These are phyloP conservation scores for Picochlorum sp. DNA, from an alignment of 139 green algal species.

Conservation along the genomic window DNA sequence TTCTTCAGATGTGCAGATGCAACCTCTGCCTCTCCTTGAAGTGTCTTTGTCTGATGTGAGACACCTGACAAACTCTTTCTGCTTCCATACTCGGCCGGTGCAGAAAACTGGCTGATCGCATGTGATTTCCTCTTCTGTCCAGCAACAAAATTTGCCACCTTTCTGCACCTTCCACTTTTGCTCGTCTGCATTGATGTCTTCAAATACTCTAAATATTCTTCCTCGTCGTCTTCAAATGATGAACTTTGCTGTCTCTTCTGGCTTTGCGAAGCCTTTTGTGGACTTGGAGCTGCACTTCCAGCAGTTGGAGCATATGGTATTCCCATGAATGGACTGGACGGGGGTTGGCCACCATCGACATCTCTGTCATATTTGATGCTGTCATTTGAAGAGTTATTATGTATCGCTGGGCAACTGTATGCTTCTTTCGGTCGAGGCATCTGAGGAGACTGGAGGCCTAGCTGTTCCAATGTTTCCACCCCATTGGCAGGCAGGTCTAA, in stretches of 20 bases:
- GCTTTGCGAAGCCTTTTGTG: constrained; percentile 2
- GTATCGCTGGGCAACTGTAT: background rate
- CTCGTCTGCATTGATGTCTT: constrained; percentile 14
- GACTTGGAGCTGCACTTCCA: constrained; percentile 13
- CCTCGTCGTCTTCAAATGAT: background rate
- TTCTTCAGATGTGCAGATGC: too few relatives aligned
- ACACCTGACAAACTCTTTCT: too few relatives aligned
- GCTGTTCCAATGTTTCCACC: background rate
- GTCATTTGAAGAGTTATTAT: background rate
- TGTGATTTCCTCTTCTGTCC: background rate
- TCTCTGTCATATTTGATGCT: background rate
- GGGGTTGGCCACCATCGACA: background rate
- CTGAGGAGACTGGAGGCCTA: background rate
- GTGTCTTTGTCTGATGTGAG: too few relatives aligned
- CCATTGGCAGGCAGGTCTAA: background rate
- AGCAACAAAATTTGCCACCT: constrained; percentile 11
- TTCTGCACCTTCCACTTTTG: constrained; percentile 26
- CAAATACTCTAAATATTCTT: too few relatives aligned
- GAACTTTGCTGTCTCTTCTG: background rate
- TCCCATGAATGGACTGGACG: background rate
- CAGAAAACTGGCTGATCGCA: background rate
- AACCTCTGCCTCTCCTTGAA: too few relatives aligned
- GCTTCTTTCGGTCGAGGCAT: background rate
- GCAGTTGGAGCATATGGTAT: constrained; percentile 10
- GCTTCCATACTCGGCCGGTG: background rate